phyloP scores from a whole-genome alignment of 1,284 basidiomycete genomes.

The Peniophora sp. region DNA sequence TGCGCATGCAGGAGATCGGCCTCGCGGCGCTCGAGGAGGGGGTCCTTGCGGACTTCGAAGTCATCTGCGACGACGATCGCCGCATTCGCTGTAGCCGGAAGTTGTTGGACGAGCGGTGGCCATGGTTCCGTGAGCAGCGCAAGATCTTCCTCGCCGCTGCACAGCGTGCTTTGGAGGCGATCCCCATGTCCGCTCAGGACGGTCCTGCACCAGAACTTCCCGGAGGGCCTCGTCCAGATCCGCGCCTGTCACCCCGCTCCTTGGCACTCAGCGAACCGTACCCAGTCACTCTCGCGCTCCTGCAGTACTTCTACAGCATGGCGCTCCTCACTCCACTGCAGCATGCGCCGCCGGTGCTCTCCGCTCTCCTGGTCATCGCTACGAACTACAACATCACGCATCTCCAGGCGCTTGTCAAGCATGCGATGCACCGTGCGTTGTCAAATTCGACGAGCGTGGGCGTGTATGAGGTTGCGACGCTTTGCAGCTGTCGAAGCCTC shows the following conservation, averaged over 20 bases:
- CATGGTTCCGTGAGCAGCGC: slow-evolving; percentile 83
- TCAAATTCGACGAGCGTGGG: slow-evolving; percentile 81
- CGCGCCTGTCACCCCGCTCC: slow-evolving; percentile 69
- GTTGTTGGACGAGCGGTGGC: slow-evolving; percentile 83
- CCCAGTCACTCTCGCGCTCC: slow-evolving; percentile 78
- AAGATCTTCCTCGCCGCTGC: slow-evolving; percentile 49
- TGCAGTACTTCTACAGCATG: slow-evolving; percentile 90
- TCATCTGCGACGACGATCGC: slow-evolving; percentile 86
- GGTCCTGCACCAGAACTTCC: slow-evolving; percentile 51
- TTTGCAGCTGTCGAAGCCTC: slow-evolving; percentile 82
- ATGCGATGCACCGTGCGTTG: slow-evolving; percentile 86
- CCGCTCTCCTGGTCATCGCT: slow-evolving; percentile 78
- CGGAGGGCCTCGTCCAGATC: slow-evolving; percentile 54
- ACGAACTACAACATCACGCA: slow-evolving; percentile 78
- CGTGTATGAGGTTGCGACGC: slow-evolving; percentile 88
- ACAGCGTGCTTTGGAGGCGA: slow-evolving; percentile 40
- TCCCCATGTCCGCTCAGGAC: slow-evolving; percentile 52
- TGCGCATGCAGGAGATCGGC: slow-evolving; percentile 71
- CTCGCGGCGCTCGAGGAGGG: slow-evolving; percentile 74
- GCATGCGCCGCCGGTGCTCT: slow-evolving; percentile 82
- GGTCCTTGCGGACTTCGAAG: slow-evolving; percentile 78
- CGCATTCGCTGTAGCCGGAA: slow-evolving; percentile 76
- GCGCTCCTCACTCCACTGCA: slow-evolving; percentile 85
- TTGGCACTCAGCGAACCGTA: slow-evolving; percentile 85
- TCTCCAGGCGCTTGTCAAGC: slow-evolving; percentile 73